A percentile compares a stretch with the other conserved stretches of the same genome.
These are phyloP conservation scores for Musa troglodytarum DNA, from an alignment of 176 grass and related monocot species.

Conservation along the genomic window DNA sequence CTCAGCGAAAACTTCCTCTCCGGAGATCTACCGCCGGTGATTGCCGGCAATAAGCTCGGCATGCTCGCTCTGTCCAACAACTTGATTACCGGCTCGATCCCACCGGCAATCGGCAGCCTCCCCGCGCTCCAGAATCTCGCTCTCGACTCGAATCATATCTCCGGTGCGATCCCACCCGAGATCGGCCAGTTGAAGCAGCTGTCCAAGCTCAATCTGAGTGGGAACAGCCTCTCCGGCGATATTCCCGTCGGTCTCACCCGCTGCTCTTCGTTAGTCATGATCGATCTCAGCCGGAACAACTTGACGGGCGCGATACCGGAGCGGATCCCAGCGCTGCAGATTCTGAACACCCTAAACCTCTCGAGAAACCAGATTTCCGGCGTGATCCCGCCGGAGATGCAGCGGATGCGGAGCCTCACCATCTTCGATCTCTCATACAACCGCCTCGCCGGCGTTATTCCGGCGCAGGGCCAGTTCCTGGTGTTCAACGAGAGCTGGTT, in stretches of 20 bases:
- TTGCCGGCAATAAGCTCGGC: slow-evolving; percentile 17
- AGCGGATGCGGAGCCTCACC: slow-evolving; percentile 76
- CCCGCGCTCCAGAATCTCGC: slow-evolving; percentile 51
- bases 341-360: slow-evolving; percentile 73
- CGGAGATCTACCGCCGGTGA: slow-evolving; percentile 42
- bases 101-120: slow-evolving; percentile 55
- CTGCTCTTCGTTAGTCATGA: slow-evolving; percentile 35
- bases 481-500: slow-evolving; percentile 70
- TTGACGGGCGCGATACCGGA: slow-evolving; percentile 55
- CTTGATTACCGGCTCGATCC: slow-evolving; percentile 30
- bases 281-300: slow-evolving; percentile 75
- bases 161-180: slow-evolving; percentile 43
- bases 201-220: slow-evolving; percentile 45
- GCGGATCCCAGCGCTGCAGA: slow-evolving; percentile 37
- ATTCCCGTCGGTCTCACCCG: slow-evolving; percentile 46
- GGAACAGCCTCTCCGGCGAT: slow-evolving; percentile 46
- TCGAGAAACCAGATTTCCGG: slow-evolving; percentile 53
- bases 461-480: slow-evolving; percentile 67
- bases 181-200: slow-evolving; percentile 49
- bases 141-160: slow-evolving; percentile 52
- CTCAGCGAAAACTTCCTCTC: slow-evolving; percentile 67
- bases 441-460: slow-evolving; percentile 42
- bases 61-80: slow-evolving; percentile 12
- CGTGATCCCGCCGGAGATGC: slow-evolving; percentile 42
- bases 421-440: slow-evolving; percentile 83